These are phyloP conservation scores for Casuarina cunninghamiana DNA, from an alignment of 306 rosid species.

Conservation along the genomic window DNA sequence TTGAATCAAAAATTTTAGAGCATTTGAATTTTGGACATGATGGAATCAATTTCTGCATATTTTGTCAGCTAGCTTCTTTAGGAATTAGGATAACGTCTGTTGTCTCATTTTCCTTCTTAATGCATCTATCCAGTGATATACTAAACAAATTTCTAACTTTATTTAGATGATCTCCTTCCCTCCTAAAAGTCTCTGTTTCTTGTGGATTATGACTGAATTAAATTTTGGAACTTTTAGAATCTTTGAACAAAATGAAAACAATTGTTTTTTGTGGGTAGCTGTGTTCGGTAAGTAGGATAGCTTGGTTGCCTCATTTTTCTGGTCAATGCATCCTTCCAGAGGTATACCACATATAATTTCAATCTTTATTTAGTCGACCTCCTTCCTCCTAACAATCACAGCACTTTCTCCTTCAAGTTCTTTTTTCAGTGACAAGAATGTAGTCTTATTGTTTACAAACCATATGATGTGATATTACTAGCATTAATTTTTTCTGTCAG, in stretches of 20 bases:
- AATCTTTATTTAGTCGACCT: not conserved
- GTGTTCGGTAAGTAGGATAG: not conserved
- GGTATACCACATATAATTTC: not conserved
- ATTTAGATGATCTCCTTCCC: too few relatives aligned
- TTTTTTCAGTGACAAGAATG: not conserved
- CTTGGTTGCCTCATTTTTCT: not conserved
- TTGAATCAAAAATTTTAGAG: not conserved
- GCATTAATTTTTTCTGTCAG: too few relatives aligned
- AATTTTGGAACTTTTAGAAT: not conserved
- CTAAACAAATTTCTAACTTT: not conserved
- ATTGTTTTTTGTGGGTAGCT: not conserved
- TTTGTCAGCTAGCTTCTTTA: not conserved
- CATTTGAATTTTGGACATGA: not conserved
- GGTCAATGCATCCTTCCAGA: not conserved
- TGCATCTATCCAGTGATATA: not conserved
- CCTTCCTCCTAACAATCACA: not conserved
- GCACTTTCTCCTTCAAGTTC: not conserved
- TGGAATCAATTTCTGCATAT: not conserved
- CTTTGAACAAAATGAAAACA: not conserved
- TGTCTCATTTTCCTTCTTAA: not conserved
- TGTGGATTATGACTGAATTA: not conserved
- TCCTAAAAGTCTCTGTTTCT: not conserved
- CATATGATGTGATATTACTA: not conserved
- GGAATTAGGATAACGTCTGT: not conserved
- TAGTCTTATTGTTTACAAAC: not conserved